Conservation (phyloP, 345 rosid genomes). For the Eutrema yunnanense region DNA sequence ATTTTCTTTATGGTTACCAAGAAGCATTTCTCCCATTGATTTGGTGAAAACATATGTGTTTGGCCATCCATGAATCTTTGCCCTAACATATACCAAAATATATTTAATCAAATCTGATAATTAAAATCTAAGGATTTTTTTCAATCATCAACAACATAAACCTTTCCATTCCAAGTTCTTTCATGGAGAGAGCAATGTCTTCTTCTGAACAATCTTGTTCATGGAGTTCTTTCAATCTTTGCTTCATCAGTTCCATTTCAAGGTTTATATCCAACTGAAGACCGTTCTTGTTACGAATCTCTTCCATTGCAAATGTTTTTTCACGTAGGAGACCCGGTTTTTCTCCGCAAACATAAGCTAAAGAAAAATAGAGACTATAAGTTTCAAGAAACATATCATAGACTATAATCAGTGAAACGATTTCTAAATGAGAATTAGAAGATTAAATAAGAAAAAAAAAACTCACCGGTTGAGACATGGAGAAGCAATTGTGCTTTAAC, state of each 20-base stretch:
- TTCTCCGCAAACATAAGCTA: constrained; percentile 67
- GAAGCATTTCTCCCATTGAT: constrained; percentile 84
- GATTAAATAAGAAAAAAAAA: neutral
- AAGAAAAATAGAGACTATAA: neutral
- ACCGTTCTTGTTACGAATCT: constrained; percentile 25
- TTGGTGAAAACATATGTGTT: constrained; percentile 77
- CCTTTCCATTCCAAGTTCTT: constrained; percentile 47
- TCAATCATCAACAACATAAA: constrained; percentile 1
- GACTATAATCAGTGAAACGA: neutral
- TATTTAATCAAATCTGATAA: neutral
- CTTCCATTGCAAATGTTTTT: constrained; percentile 30
- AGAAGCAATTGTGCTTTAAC: constrained; percentile 37
- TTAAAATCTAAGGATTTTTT: neutral
- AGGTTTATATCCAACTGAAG: constrained; percentile 31
- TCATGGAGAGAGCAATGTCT: constrained; percentile 35
- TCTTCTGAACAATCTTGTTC: constrained; percentile 23
- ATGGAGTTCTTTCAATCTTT: constrained; percentile 33
- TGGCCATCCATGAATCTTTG: constrained; percentile 72
- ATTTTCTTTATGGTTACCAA: constrained; percentile 39
- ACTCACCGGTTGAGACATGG: constrained; percentile 37
- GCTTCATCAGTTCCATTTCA: constrained; percentile 34
- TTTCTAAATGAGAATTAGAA: neutral
- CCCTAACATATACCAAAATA: constrained; percentile 30
- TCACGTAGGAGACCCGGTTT: constrained; percentile 38
- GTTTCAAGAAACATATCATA: neutral